Evolutionary conservation across 495 filamentous ascomycete species (phyloP).

Genomic region (Talaromyces ruber): DNA sequence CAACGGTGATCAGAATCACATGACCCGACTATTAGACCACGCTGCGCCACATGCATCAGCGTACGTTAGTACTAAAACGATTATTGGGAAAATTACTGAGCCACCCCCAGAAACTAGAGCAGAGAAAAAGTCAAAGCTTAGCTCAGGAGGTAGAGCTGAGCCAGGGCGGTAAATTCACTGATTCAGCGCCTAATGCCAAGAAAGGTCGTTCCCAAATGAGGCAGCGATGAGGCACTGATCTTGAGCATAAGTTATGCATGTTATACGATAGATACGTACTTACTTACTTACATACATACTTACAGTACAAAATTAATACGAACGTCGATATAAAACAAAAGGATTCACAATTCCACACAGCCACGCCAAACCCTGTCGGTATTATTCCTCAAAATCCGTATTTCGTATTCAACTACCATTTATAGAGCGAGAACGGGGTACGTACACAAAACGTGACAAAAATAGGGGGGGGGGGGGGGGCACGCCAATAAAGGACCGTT

Average conservation of each 20-base stretch:
- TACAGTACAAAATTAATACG: background rate
- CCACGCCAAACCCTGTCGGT: background rate
- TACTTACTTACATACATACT: background rate
- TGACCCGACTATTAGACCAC: background rate
- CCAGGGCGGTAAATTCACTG: no score
- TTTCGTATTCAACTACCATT: background rate
- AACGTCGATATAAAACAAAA: background rate
- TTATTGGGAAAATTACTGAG: background rate
- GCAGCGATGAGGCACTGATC: background rate
- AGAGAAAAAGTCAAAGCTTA: background rate
- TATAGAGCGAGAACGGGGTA: background rate
- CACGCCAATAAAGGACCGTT: background rate
- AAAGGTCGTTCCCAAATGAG: background rate
- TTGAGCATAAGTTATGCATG: background rate
- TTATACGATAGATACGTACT: background rate
- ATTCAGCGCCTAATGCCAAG: background rate
- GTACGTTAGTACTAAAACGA: background rate
- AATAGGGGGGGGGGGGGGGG: no score
- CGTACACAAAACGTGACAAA: background rate
- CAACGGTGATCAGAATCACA: background rate
- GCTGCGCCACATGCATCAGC: background rate
- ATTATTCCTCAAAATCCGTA: background rate
- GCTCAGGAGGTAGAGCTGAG: background rate
- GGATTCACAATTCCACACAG: background rate
- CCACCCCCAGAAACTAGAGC: background rate